Conservation (phyloP, 306 rosid species). For the Lotus japonicus region DNA sequence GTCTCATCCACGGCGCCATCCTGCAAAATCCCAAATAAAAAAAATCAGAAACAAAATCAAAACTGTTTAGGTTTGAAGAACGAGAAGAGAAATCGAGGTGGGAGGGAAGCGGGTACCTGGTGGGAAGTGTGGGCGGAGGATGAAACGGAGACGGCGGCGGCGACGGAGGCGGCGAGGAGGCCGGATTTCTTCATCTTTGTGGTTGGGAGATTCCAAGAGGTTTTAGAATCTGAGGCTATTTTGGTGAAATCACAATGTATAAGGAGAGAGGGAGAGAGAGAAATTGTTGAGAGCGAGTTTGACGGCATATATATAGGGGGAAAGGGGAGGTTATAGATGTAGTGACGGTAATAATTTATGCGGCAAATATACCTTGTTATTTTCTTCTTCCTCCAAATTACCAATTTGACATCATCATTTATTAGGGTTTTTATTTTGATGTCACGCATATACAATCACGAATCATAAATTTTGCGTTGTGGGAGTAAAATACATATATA, state of each 20-base stretch:
- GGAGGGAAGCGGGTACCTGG: slow-evolving; percentile 30
- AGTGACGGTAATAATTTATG: slow-evolving; percentile 13
- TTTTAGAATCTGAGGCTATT: background rate
- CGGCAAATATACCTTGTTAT: slow-evolving; percentile 32
- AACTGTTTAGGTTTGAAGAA: background rate
- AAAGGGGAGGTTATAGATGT: background rate
- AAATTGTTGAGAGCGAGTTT: background rate
- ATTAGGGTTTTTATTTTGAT: too few relatives aligned
- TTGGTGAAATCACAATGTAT: background rate
- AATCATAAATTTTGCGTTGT: too few relatives aligned
- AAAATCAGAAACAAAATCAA: too few relatives aligned
- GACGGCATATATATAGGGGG: slow-evolving; percentile 35
- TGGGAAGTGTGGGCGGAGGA: slow-evolving; percentile 17
- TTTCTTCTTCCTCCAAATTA: background rate
- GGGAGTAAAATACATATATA: too few relatives aligned
- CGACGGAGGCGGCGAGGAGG: slow-evolving; percentile 48
- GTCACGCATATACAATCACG: too few relatives aligned
- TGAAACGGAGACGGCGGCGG: slow-evolving; percentile 34
- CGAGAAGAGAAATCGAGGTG: background rate
- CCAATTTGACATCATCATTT: slow-evolving; percentile 11
- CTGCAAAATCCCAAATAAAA: slow-evolving; percentile 9
- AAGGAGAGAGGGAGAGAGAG: background rate
- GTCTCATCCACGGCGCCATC: slow-evolving; percentile 9
- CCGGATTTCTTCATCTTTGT: slow-evolving; percentile 40
- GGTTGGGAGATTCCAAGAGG: background rate